Percentiles rank a stretch among this genome's conserved stretches.
phyloP scores from a whole-genome alignment of 2,329 filamentous ascomycete species.

The Botrytis fragariae region DNA sequence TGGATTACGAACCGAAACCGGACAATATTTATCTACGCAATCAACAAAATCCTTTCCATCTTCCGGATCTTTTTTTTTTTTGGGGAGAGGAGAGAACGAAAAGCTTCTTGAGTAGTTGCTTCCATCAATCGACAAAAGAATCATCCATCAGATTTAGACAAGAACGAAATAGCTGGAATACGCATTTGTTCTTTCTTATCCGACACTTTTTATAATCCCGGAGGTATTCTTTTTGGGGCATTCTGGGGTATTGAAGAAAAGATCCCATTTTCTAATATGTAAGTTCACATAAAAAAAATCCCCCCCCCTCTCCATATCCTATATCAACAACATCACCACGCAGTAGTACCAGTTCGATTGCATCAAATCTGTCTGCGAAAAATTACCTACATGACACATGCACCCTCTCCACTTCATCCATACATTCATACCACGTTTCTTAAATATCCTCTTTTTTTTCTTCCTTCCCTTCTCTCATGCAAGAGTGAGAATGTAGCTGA shows the following conservation, averaged over 20 bases:
- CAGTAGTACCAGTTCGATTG: conserved; percentile 10
- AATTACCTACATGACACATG: conserved; percentile 24
- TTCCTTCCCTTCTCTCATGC: conserved; percentile 3
- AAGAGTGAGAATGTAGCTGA: conserved; percentile 27
- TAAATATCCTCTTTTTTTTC: conserved; percentile 20
- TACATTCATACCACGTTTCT: conserved; percentile 17
- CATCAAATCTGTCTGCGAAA: conserved; percentile 14
- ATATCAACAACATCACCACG: conserved; percentile 27
- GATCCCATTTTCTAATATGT: not conserved
- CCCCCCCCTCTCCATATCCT: not conserved
- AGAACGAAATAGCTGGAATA: conserved; percentile 10
- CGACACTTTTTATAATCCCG: not conserved
- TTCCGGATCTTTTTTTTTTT: conserved; percentile 1
- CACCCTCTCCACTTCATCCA: conserved; percentile 19
- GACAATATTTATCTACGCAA: conserved; percentile 21
- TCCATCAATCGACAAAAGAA: not conserved
- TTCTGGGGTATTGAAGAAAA: conserved; percentile 10
- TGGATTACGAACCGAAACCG: conserved; percentile 35
- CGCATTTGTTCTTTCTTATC: conserved; percentile 11
- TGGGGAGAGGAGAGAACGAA: not conserved
- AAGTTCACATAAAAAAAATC: not conserved
- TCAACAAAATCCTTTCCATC: conserved; percentile 8
- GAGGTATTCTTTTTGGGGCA: not conserved
- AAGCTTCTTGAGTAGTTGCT: not conserved
- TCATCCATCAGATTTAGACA: not conserved